Base-by-base conservation (phyloP, 108 stramenopile species). In the Nitzschia sp. region DNA sequence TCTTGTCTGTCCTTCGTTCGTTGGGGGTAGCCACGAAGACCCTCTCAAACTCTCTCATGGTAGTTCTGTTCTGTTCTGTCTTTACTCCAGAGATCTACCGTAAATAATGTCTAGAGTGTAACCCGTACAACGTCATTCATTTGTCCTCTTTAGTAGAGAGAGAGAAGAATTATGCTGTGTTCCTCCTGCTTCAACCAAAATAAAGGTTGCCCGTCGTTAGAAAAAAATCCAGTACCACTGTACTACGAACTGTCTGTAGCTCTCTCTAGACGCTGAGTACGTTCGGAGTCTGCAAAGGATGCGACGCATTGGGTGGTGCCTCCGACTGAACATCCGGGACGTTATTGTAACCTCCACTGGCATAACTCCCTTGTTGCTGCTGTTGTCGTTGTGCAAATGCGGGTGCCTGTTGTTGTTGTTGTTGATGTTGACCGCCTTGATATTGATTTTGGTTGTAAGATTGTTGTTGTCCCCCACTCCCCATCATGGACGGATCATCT, bases 371-470 rank as follows among this genome's bases (percentile, higher is more conserved):
- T 30, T 58, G 56, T 17, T 29, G 45, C 30, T 47, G 28, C 30
- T 45, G 47, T 58, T 58, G 56, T 26, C 36, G 35, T 45, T 62
- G 41, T 33, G 63, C 46, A 33, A 34, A 58, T 33, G 56, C 33
- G n/a, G 63, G 48, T 8, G 46, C 2, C 31, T 23, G 6, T 31
- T 47, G 63, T 50, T 47, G 47, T 0, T 50, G 47, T 50, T 64
- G 46, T 59, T 46, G 45, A 6, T 45, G n/a, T 47, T 69, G 57
- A 16, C 26, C 15, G 35, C 44, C n/a, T n/a, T n/a, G n/a, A 27
- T 21, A n/a, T 3, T 28, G 28, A 58, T 58, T 29, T 19, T 33
- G 30, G 57, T 17, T 33, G 6, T 13, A 6, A 8, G 35, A 31
- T 0, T 45, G 21, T 50, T 27, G 0, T 16, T 9, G 3, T 4